Conservation (phyloP, 768 basidiomycete species). For the Phaeotremella fagi region DNA sequence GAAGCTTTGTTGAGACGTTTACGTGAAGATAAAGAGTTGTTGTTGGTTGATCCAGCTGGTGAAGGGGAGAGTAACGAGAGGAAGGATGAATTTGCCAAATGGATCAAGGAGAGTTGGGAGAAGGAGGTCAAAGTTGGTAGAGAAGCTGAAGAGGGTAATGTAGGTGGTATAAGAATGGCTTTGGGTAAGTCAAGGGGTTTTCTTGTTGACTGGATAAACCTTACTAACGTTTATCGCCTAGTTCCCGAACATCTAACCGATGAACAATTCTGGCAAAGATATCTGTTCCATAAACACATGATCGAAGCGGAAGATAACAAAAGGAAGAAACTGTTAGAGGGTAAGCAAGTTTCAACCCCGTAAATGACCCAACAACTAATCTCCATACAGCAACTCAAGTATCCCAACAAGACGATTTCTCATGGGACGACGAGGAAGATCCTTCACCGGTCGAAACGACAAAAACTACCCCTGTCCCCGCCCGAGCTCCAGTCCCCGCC, state of each 20-base stretch:
- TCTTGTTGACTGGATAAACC: conserved; percentile 7
- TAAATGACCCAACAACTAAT: not conserved
- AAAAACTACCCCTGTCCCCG: not conserved
- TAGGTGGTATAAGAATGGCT: conserved; percentile 37
- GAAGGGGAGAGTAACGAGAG: conserved; percentile 53
- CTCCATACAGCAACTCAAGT: conserved; percentile 22
- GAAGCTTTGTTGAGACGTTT: conserved; percentile 70
- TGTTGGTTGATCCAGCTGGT: conserved; percentile 68
- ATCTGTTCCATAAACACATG: conserved; percentile 46
- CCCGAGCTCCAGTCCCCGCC: not conserved
- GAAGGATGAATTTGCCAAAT: conserved; percentile 28
- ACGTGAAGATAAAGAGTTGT: conserved; percentile 66
- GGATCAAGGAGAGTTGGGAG: conserved; percentile 44
- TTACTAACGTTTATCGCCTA: not conserved
- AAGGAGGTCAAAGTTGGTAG: conserved; percentile 15
- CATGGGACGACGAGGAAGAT: conserved; percentile 46
- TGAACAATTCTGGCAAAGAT: conserved; percentile 47
- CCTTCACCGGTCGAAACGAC: not conserved
- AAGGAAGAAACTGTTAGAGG: conserved; percentile 38
- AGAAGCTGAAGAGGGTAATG: conserved; percentile 32
- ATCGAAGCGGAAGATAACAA: conserved; percentile 45
- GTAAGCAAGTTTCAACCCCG: conserved; percentile 15
- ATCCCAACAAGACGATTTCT: conserved; percentile 41
- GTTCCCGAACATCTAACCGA: conserved; percentile 42
- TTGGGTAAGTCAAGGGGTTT: conserved; percentile 43